These are phyloP conservation scores for Filosporella fistucella DNA, from an alignment of 495 filamentous ascomycete species.

Conservation along the genomic window DNA sequence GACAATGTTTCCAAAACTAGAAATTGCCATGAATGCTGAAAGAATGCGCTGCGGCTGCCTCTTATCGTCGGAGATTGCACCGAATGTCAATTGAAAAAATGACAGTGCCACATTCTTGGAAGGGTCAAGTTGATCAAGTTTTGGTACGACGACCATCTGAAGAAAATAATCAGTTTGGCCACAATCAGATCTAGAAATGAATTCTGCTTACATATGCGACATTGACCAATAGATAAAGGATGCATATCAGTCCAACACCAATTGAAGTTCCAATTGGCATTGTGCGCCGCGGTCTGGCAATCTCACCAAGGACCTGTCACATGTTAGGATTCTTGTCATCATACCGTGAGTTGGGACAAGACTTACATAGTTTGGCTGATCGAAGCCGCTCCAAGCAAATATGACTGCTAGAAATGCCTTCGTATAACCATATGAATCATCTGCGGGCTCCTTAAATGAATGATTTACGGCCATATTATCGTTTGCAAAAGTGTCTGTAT, in stretches of 20 bases:
- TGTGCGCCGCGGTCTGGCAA: slow-evolving; percentile 29
- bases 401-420: slow-evolving; percentile 12
- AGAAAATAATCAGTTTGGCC: too few species aligned
- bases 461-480: slow-evolving; percentile 18
- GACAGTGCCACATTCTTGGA: slow-evolving; percentile 14
- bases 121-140: too few species aligned
- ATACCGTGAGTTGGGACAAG: too few species aligned
- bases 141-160: too few species aligned
- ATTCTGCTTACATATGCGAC: slow-evolving; percentile 36
- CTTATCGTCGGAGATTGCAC: slow-evolving; percentile 6
- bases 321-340: too few species aligned
- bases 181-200: too few species aligned
- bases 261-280: slow-evolving; percentile 32
- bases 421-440: slow-evolving; percentile 10
- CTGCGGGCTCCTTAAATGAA: slow-evolving; percentile 8
- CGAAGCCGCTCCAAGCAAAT: slow-evolving; percentile 12
- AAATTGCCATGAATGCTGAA: slow-evolving; percentile 26
- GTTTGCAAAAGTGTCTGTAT: slow-evolving; percentile 1
- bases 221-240: slow-evolving; percentile 40
- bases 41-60: slow-evolving; percentile 17
- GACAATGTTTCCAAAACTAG: slow-evolving; percentile 26
- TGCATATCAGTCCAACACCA: slow-evolving; percentile 26
- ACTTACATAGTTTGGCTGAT: slow-evolving; percentile 18
- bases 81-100: slow-evolving; percentile 22
- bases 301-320: slow-evolving; percentile 9